Conservation (phyloP, 2,329 filamentous ascomycete genomes). For the Annulohypoxylon truncatum region DNA sequence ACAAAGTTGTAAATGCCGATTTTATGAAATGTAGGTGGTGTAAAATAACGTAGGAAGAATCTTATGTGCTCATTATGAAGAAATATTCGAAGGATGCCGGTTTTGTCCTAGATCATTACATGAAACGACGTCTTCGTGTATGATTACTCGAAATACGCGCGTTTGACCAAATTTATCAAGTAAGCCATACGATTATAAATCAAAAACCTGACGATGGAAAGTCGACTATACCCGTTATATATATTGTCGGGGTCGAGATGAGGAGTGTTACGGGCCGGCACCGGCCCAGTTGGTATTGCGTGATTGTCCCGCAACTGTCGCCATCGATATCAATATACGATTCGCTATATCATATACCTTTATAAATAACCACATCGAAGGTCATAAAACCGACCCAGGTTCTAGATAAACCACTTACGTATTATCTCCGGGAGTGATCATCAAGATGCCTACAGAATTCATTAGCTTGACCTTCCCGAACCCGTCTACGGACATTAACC, state of each 20-base stretch:
- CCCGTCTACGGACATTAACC: slow-evolving; percentile 65
- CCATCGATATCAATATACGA: slow-evolving; percentile 26
- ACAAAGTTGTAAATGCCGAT: neutral
- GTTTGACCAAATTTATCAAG: slow-evolving; percentile 6
- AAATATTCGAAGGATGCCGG: neutral
- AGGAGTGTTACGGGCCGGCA: slow-evolving; percentile 35
- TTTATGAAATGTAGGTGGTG: neutral
- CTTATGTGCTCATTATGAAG: neutral
- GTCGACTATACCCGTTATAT: neutral
- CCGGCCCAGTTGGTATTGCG: slow-evolving; percentile 39
- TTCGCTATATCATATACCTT: slow-evolving; percentile 1
- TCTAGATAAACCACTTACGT: slow-evolving; percentile 2
- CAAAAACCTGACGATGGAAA: slow-evolving; percentile 12
- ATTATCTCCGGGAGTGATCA: slow-evolving; percentile 9
- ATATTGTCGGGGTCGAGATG: slow-evolving; percentile 20
- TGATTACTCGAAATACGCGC: neutral
- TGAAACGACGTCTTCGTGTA: neutral
- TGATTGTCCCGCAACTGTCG: slow-evolving; percentile 40
- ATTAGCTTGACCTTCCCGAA: slow-evolving; percentile 69
- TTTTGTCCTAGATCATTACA: neutral
- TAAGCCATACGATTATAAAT: slow-evolving; percentile 33
- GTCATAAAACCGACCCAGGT: neutral
- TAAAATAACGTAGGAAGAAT: neutral
- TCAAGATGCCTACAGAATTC: slow-evolving; percentile 64
- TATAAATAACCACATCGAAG: slow-evolving; percentile 23